phyloP scores from a whole-genome alignment of 1,139 yeast species.

The Protomyces lactucae-debilis region DNA sequence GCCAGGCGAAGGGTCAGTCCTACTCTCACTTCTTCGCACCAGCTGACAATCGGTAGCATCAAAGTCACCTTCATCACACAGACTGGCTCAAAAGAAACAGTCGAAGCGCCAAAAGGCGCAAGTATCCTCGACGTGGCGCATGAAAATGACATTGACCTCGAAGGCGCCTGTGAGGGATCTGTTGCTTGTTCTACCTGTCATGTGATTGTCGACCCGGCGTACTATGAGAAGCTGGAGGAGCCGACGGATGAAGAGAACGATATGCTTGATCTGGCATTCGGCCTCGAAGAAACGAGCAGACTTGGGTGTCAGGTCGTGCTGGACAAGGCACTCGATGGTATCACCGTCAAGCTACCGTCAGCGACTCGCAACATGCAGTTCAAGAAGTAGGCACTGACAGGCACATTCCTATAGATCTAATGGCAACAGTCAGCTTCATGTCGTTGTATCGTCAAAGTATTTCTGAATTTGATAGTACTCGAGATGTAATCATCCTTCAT shows the following conservation, averaged over 20 bases:
- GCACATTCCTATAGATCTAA: too few relatives aligned
- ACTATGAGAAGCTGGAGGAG: conserved; percentile 82
- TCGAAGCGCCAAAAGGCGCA: conserved; percentile 90
- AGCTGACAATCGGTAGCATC: conserved; percentile 37
- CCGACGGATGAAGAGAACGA: conserved; percentile 98
- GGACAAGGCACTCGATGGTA: conserved; percentile 85
- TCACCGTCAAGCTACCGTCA: conserved; percentile 51
- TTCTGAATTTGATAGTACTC: neutral
- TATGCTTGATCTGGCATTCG: conserved; percentile 96
- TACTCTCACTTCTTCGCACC: neutral
- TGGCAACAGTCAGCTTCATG: neutral
- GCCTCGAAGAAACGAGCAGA: conserved; percentile 57
- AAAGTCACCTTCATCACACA: conserved; percentile 86
- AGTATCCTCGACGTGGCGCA: conserved; percentile 90
- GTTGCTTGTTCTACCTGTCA: conserved; percentile 99
- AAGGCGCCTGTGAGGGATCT: conserved; percentile 97
- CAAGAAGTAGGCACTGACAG: neutral
- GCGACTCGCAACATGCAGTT: conserved; percentile 28
- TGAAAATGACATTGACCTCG: conserved; percentile 89
- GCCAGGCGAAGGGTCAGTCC: conserved; percentile 70
- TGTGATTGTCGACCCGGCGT: conserved; percentile 91
- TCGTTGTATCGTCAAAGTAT: neutral
- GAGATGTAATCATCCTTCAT: neutral
- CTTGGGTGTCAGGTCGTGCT: conserved; percentile 89
- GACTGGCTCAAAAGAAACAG: conserved; percentile 75